A percentile compares a stretch with the other conserved stretches of the same genome.
phyloP scores from a whole-genome alignment of 805 yeast species.

The Candida maesae region DNA sequence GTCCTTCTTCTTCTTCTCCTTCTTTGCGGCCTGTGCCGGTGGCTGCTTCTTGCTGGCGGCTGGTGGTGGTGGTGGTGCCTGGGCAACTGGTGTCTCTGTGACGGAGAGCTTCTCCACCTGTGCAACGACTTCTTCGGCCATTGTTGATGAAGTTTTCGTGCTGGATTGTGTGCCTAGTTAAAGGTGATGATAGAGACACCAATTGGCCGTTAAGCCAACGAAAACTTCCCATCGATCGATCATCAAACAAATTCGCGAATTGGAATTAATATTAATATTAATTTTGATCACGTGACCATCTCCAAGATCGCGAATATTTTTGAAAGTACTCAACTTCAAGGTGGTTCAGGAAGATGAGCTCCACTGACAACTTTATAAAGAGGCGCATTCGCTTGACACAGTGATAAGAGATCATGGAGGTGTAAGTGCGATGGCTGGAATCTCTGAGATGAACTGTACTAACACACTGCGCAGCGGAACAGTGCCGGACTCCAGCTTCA shows the following conservation, averaged over 20 bases:
- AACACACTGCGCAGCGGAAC: constrained; percentile 5
- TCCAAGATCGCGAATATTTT: background rate
- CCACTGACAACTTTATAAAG: too few species aligned
- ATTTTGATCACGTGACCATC: background rate
- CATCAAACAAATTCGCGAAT: too few species aligned
- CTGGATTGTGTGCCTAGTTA: background rate
- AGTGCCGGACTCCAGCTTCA: constrained; percentile 16
- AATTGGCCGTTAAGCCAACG: too few species aligned
- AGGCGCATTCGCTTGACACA: too few species aligned
- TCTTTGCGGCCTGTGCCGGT: constrained; percentile 25
- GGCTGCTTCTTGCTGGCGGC: constrained; percentile 29
- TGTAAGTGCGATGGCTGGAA: too few species aligned
- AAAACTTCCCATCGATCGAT: too few species aligned
- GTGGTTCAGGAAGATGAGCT: too few species aligned
- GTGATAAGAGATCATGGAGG: too few species aligned
- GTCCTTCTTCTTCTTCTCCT: constrained; percentile 40
- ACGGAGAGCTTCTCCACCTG: constrained; percentile 45
- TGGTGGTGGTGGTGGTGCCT: constrained; percentile 27
- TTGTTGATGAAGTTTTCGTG: constrained; percentile 3
- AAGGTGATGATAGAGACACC: too few species aligned
- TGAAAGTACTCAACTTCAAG: too few species aligned
- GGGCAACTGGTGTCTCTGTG: constrained; percentile 21
- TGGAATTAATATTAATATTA: background rate
- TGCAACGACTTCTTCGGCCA: constrained; percentile 43
- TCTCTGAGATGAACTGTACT: too few species aligned